Evolutionary conservation across 75 land plant genomes (phyloP), one percentile per base, ranked within the genome.

Genomic region (Selaginella moellendorffii): DNA sequence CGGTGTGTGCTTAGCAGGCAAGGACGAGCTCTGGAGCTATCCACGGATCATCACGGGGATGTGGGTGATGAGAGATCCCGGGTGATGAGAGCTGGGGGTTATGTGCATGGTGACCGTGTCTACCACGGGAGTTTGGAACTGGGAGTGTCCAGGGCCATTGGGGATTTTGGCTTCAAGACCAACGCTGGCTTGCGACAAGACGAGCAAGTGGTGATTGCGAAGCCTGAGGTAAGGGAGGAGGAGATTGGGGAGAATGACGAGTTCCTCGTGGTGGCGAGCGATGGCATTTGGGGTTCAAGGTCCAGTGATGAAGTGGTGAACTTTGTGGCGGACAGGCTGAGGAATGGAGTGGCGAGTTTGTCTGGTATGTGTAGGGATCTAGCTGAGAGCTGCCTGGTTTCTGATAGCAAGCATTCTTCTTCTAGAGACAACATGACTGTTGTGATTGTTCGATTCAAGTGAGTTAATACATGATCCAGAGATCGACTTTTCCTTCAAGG

Each of bases 271-370:
- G 68, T 91, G 28, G 97, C 93, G 54, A 87, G 97, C 74, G 97
- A 91, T 85, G 97, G 97, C 26, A 69, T 91, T 25, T 91, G 97
- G 97, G n/a, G n/a, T n/a, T n/a, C n/a, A n/a, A n/a, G n/a, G n/a
- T n/a, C n/a, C n/a, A n/a, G n/a, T n/a, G n/a, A n/a, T n/a, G n/a
- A n/a, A n/a, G n/a, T n/a, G n/a, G n/a, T n/a, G n/a, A n/a, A n/a
- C n/a, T n/a, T n/a, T n/a, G n/a, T n/a, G n/a, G n/a, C n/a, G n/a
- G n/a, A n/a, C n/a, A n/a, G n/a, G n/a, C n/a, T n/a, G n/a, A n/a
- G n/a, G n/a, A n/a, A n/a, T n/a, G n/a, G n/a, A n/a, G n/a, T n/a
- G n/a, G n/a, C n/a, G n/a, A n/a, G n/a, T n/a, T n/a, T n/a, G n/a
- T n/a, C n/a, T n/a, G n/a, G n/a, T n/a, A n/a, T n/a, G n/a, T n/a